Evolutionary conservation across 2,329 filamentous ascomycete genomes (phyloP).

Genomic region (Davidsoniella neocaledoniae): DNA sequence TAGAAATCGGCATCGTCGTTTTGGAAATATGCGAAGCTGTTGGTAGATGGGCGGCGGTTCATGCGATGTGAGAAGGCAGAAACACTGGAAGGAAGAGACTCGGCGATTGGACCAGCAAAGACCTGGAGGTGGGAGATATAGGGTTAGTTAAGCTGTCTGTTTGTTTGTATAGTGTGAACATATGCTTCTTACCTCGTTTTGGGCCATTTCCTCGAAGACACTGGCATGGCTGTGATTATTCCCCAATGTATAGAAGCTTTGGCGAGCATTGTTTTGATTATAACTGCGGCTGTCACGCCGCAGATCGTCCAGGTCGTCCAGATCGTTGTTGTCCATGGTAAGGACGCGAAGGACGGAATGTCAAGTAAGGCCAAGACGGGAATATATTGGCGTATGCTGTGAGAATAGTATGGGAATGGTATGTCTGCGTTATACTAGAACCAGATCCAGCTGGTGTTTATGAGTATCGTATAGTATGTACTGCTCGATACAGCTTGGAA

Average conservation of each 20-base stretch:
- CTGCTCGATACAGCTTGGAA: too few species aligned
- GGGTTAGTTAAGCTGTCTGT: neutral
- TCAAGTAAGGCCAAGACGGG: neutral
- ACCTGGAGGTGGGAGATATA: slow-evolving; percentile 30
- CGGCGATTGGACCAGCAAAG: slow-evolving; percentile 82
- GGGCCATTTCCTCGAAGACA: slow-evolving; percentile 90
- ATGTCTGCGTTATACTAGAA: too few species aligned
- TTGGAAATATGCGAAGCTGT: slow-evolving; percentile 83
- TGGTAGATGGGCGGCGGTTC: slow-evolving; percentile 60
- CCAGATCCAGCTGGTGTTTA: too few species aligned
- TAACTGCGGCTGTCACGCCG: neutral
- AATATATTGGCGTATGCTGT: too few species aligned
- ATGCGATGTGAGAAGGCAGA: slow-evolving; percentile 84
- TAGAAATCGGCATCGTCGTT: slow-evolving; percentile 37
- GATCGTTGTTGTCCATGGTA: neutral
- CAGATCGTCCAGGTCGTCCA: neutral
- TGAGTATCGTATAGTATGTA: too few species aligned
- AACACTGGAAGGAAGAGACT: slow-evolving; percentile 86
- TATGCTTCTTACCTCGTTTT: slow-evolving; percentile 54
- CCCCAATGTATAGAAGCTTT: slow-evolving; percentile 6
- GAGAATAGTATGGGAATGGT: too few species aligned
- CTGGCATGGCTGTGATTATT: slow-evolving; percentile 58
- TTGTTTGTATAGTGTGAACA: neutral
- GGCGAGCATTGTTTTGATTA: neutral
- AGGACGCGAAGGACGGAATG: neutral